Evolutionary conservation across 1,284 basidiomycete genomes (phyloP), one percentile per base, ranked within the genome.

Genomic region (Vanrija pseudolonga): DNA sequence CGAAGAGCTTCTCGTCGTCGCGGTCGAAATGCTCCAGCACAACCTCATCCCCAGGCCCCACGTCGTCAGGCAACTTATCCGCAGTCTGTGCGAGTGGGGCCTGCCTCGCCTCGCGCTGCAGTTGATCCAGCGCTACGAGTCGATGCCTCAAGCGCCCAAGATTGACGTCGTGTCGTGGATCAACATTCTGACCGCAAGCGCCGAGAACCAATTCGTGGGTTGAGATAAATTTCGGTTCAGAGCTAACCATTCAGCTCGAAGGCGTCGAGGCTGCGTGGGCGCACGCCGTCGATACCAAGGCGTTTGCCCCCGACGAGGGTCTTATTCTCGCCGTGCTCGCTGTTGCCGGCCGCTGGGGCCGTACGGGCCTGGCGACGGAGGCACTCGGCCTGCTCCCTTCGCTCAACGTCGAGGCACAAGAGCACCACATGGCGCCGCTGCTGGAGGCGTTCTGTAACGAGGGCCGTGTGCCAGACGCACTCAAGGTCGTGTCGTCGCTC

Each of bases 291-390:
- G 66, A 80, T 9, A 78, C 80, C 19, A 69, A 82, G 37, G 77
- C 78, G 44, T 67, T 86, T 47, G 74, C 78, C 1, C 88, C 87
- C 0, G 86, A 88, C 62, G 88, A 91, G 77, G 89, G 89, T 0
- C 71, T 86, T 17, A 85, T 86, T 62, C 65, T 86, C 15, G 77
- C 81, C 28, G 83, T 90, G 12, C 81, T 92, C 20, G 80, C 86
- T 60, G 83, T 85, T 1, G 88, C 87, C 15, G 88, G 82, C 19
- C 84, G 88, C 12, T 79, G 83, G 62, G 87, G 87, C 15, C 77
- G 83, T 24, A 81, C 87, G 1, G 80, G 83, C 41, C 79, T 92
- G 3, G 88, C 85, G n/a, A 77, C 81, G 4, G 81, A 84, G 26
- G 86, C 82, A 15, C 76, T 91, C 42, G 80, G 78, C 1, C 71